phyloP scores from a whole-genome alignment of 768 basidiomycete species.

The Podaxis sp. region DNA sequence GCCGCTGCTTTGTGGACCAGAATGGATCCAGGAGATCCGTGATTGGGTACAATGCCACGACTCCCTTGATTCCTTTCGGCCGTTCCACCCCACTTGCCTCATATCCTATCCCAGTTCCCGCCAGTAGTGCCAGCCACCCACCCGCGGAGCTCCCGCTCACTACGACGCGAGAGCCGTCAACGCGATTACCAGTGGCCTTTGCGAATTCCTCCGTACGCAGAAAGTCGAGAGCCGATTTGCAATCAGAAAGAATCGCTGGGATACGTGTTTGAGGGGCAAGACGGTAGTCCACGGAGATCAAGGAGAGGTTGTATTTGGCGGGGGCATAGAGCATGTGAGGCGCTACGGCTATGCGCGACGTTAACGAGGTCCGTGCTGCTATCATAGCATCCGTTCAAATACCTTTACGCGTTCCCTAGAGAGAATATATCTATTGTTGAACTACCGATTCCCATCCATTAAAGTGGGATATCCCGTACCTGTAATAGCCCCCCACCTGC shows the following conservation, averaged over 20 bases:
- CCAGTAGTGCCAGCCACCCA: constrained; percentile 36
- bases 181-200: constrained; percentile 26
- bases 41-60: constrained; percentile 38
- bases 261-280: constrained; percentile 37
- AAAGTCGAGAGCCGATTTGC: constrained; percentile 34
- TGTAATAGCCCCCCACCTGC: constrained; percentile 34
- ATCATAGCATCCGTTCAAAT: not conserved
- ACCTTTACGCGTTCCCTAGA: constrained; percentile 14
- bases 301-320: constrained; percentile 28
- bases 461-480: constrained; percentile 14
- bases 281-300: constrained; percentile 36
- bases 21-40: constrained; percentile 36
- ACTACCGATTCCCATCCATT: not conserved
- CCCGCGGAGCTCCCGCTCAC: constrained; percentile 40
- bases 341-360: constrained; percentile 23
- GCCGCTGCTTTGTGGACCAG: constrained; percentile 35
- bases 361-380: not conserved
- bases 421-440: not conserved
- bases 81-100: constrained; percentile 29
- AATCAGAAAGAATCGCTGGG: constrained; percentile 35
- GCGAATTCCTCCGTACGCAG: constrained; percentile 28
- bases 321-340: constrained; percentile 36
- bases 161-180: constrained; percentile 30
- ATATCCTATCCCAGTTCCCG: constrained; percentile 36
- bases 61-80: constrained; percentile 30